Evolutionary conservation across 495 filamentous ascomycete species (phyloP).

Genomic region (Xylaria venustula): DNA sequence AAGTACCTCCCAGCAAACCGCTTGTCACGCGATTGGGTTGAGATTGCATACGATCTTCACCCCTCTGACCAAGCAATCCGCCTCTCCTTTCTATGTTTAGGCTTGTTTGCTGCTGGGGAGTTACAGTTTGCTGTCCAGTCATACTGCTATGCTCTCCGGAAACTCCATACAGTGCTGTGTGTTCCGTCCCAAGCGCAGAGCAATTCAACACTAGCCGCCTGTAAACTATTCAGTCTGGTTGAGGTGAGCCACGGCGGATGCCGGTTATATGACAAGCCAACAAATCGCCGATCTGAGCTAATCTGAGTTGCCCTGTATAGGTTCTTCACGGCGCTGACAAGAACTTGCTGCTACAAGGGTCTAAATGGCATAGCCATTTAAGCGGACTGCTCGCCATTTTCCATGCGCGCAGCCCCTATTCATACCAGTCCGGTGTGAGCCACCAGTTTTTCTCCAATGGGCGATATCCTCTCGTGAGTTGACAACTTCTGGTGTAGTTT

Average conservation of each 20-base stretch:
- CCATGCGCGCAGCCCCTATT: not conserved
- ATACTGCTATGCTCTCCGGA: constrained; percentile 1
- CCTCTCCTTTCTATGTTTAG: constrained; percentile 1
- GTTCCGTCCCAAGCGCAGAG: not conserved
- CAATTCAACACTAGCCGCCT: constrained; percentile 5
- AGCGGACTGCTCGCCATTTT: constrained; percentile 11
- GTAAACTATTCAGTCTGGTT: constrained; percentile 13
- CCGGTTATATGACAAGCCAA: not conserved
- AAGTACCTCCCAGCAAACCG: constrained; percentile 4
- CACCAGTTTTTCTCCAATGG: constrained; percentile 1
- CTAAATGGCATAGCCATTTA: constrained; percentile 14
- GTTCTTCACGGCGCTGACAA: constrained; percentile 2
- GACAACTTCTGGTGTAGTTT: not conserved
- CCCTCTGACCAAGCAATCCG: constrained; percentile 5
- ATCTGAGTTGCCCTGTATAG: not conserved
- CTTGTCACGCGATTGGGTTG: constrained; percentile 8
- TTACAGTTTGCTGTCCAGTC: constrained; percentile 2
- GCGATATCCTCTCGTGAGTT: constrained; percentile 10
- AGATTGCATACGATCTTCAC: constrained; percentile 2
- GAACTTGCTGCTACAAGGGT: not conserved
- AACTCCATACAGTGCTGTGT: not conserved
- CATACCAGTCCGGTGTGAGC: constrained; percentile 7
- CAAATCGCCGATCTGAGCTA: not conserved
- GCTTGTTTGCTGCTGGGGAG: constrained; percentile 9
- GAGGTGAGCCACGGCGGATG: not conserved